These are phyloP conservation scores for Tillandsia fasciculata DNA, from an alignment of 176 grass and related monocot genomes.

Conservation along the genomic window DNA sequence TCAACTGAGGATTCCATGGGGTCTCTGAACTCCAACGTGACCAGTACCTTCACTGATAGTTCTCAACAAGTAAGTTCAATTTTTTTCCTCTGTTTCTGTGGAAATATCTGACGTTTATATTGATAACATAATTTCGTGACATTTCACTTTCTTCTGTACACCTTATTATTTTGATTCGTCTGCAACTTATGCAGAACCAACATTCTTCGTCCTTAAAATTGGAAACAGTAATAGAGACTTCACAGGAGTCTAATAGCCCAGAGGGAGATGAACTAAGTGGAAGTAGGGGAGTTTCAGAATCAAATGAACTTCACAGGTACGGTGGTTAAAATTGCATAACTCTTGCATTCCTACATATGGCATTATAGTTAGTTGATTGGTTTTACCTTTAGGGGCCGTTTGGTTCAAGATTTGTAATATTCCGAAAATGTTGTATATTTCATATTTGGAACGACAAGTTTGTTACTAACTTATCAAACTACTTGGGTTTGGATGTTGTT, in stretches of 20 bases:
- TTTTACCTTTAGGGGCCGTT: too few species aligned
- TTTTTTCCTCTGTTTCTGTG: neutral
- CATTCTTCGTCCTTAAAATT: slow-evolving; percentile 18
- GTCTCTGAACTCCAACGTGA: slow-evolving; percentile 3
- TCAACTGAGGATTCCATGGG: neutral
- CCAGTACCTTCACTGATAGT: neutral
- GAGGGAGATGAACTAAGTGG: slow-evolving; percentile 21
- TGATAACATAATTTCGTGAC: neutral
- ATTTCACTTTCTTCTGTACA: slow-evolving; percentile 18
- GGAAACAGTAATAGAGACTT: slow-evolving; percentile 21
- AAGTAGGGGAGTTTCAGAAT: slow-evolving; percentile 17
- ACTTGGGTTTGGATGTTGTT: too few species aligned
- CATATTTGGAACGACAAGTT: too few species aligned
- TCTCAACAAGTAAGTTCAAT: neutral
- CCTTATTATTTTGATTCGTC: slow-evolving; percentile 11
- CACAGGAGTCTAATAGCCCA: slow-evolving; percentile 19
- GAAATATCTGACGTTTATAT: neutral
- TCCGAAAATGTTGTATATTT: too few species aligned
- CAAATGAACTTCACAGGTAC: slow-evolving; percentile 37
- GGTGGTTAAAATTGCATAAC: slow-evolving; percentile 9
- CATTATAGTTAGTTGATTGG: too few species aligned
- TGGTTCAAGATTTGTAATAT: too few species aligned
- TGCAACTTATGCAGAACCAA: slow-evolving; percentile 28
- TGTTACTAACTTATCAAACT: too few species aligned
- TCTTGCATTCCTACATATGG: neutral